Conservation (phyloP, 148 eudicot species). For the Salicornia ramosissima region DNA sequence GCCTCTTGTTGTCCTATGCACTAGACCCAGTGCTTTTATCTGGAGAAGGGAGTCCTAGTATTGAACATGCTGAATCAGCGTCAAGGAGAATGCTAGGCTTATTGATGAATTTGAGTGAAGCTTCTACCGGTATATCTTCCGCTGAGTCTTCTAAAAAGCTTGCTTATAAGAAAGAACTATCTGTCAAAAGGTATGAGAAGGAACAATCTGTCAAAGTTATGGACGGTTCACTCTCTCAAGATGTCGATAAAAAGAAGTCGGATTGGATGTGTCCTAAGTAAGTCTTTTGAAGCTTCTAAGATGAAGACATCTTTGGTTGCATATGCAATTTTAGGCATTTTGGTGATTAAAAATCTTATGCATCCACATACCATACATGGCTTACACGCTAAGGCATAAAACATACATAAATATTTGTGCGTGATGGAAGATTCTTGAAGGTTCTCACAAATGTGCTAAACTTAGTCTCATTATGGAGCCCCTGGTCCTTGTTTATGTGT, state of each 20-base stretch:
- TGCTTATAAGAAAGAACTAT: constrained; percentile 28
- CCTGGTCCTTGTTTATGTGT: no score
- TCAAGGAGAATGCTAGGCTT: constrained; percentile 65
- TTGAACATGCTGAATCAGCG: constrained; percentile 48
- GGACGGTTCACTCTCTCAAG: constrained; percentile 21
- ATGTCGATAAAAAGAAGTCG: constrained; percentile 42
- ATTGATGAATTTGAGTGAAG: constrained; percentile 55
- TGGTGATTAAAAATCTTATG: no score
- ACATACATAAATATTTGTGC: no score
- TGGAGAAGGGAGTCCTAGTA: constrained; percentile 38
- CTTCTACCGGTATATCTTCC: constrained; percentile 34
- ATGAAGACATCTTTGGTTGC: background rate
- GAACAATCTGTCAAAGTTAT: constrained; percentile 15
- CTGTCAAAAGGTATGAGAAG: constrained; percentile 24
- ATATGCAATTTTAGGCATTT: background rate
- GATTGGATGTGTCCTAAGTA: constrained; percentile 68
- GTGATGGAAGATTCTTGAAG: no score
- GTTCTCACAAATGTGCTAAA: no score
- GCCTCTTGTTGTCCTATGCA: constrained; percentile 65
- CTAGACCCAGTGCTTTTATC: constrained; percentile 56
- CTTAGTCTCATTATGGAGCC: no score
- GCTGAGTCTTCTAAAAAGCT: constrained; percentile 29
- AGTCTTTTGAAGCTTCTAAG: constrained; percentile 19
- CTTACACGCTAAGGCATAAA: no score
- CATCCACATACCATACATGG: no score